Percentiles rank a stretch among this genome's conserved stretches.
Conservation (phyloP, 202 grass and related monocot species). For the Tripidium arundinaceum region DNA sequence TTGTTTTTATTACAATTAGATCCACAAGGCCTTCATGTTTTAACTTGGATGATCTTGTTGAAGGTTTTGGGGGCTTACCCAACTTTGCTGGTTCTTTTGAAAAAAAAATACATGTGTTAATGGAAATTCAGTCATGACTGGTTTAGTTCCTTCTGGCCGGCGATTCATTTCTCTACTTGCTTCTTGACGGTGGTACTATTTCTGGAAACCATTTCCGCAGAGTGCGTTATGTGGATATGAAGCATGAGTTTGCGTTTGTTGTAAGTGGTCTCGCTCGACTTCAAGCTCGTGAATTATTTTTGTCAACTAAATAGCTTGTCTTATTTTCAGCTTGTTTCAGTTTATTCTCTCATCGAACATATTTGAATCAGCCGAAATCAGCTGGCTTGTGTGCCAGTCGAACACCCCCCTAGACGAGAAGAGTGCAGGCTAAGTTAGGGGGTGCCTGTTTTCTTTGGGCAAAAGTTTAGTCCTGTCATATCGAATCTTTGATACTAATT, state of each 20-base stretch:
- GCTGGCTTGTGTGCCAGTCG: too few species aligned
- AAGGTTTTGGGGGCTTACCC: slow-evolving; percentile 92
- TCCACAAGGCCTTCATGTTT: slow-evolving; percentile 53
- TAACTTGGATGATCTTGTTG: slow-evolving; percentile 98
- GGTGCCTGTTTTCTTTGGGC: too few species aligned
- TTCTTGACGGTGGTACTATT: slow-evolving; percentile 76
- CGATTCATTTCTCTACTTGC: slow-evolving; percentile 56
- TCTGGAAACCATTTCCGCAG: slow-evolving; percentile 88
- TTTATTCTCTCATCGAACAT: too few species aligned
- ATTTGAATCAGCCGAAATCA: too few species aligned
- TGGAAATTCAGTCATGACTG: slow-evolving; percentile 61
- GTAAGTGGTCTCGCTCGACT: slow-evolving; percentile 49
- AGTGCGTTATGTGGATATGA: slow-evolving; percentile 99
- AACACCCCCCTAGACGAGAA: too few species aligned
- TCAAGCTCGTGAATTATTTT: background rate
- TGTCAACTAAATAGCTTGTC: background rate
- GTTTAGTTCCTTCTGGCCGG: slow-evolving; percentile 55
- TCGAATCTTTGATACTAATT: too few species aligned
- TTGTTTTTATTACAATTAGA: slow-evolving; percentile 36
- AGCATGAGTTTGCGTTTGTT: slow-evolving; percentile 99
- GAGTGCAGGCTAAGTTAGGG: too few species aligned
- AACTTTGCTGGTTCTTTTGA: slow-evolving; percentile 63
- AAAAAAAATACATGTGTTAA: slow-evolving; percentile 48
- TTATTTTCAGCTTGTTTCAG: too few species aligned
- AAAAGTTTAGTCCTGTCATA: too few species aligned